Evolutionary conservation across 805 yeast genomes (phyloP).

Genomic region (Lipomyces japonicus): DNA sequence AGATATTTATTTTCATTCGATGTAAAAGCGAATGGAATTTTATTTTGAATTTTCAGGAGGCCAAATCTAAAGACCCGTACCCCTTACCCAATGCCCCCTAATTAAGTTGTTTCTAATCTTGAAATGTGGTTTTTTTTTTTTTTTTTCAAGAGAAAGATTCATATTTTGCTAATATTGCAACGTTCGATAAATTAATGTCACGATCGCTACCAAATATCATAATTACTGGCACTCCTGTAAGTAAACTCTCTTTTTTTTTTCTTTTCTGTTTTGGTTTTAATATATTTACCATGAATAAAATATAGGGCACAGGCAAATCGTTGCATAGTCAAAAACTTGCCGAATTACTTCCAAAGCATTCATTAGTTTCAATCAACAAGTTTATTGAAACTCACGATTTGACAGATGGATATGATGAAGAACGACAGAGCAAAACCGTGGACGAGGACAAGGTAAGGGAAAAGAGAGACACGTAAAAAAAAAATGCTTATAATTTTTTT

Average conservation of each 20-base stretch:
- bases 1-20: too few relatives aligned
- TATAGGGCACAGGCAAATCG: constrained; percentile 73
- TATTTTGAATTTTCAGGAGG: too few relatives aligned
- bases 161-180: too few relatives aligned
- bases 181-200: too few relatives aligned
- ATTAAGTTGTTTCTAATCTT: too few relatives aligned
- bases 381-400: constrained; percentile 74
- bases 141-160: too few relatives aligned
- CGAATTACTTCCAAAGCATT: constrained; percentile 48
- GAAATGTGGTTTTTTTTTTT: too few relatives aligned
- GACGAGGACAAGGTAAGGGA: constrained; percentile 69
- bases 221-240: constrained; percentile 89
- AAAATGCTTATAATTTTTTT: background rate
- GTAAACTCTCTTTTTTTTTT: constrained; percentile 32
- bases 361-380: constrained; percentile 66
- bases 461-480: background rate
- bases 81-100: too few relatives aligned
- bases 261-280: constrained; percentile 16
- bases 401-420: constrained; percentile 81
- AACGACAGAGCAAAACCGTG: constrained; percentile 78
- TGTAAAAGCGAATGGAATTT: too few relatives aligned
- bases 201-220: constrained; percentile 59
- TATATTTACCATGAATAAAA: constrained; percentile 13
- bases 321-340: constrained; percentile 64
- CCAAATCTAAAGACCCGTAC: too few relatives aligned